Evolutionary conservation across 75 land plant species (phyloP).

Genomic region (Chamaecyparis obtusa): DNA sequence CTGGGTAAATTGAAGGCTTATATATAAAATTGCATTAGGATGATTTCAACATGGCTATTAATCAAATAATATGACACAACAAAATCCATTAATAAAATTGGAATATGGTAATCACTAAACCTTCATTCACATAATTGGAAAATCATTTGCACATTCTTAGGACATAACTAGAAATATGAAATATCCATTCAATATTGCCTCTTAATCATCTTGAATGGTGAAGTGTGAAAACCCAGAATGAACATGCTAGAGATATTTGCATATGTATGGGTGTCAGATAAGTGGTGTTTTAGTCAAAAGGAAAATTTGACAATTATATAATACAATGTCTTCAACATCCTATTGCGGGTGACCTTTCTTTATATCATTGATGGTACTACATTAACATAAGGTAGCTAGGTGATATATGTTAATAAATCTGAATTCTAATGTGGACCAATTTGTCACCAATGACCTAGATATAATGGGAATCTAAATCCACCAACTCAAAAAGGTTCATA

Average conservation of each 20-base stretch:
- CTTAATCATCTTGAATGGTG: background rate
- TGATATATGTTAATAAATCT: too few species aligned
- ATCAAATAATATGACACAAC: background rate
- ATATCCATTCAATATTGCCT: background rate
- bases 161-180: background rate
- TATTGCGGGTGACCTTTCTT: background rate
- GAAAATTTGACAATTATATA: background rate
- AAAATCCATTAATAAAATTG: background rate
- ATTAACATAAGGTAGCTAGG: background rate
- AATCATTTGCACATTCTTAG: background rate
- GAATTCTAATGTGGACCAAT: too few species aligned
- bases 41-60: background rate
- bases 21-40: too few species aligned
- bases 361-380: background rate
- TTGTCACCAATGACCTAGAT: too few species aligned
- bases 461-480: too few species aligned
- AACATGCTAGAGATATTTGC: background rate
- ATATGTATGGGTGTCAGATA: background rate
- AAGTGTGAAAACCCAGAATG: background rate
- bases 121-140: background rate
- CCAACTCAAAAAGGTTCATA: too few species aligned
- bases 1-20: background rate
- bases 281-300: background rate
- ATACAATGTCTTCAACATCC: background rate
- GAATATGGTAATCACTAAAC: background rate